Evolutionary conservation across 2,329 filamentous ascomycete genomes (phyloP), one percentile per base, ranked within the genome.

Genomic region (Pseudocercospora eumusae): DNA sequence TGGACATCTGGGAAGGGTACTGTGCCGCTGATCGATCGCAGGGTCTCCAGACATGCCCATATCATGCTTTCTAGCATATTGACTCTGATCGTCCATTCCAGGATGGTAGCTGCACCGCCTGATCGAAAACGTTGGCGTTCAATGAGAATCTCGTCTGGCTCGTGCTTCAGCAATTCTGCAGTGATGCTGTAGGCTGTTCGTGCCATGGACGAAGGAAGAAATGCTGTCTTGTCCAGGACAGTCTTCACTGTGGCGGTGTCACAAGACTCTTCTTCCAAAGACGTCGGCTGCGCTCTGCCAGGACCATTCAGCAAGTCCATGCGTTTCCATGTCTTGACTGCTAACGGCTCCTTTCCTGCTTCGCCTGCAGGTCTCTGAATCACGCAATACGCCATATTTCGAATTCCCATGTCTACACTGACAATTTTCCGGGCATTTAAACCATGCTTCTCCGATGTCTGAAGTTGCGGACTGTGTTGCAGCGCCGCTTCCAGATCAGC

Each of bases 341-440:
- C 64, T 36, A 74, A 25, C 23, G 62, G 28, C 3, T 56, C 44
- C 28, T 49, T 4, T 42, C 42, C 8, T 23, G 18, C 18, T 40
- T 44, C n/a, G 64, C n/a, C 18, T 57, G n/a, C 54, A 69, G 60
- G 27, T 56, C 18, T 42, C 52, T 53, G 59, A 42, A 75, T 27
- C 7, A 91, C 81, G 66, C 89, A 90, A 73, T 86, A 91, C 0
- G 90, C 91, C 3, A 96, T 79, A 73, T 96, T 96, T 47, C 86
- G 86, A 67, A 96, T 89, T 3, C 91, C 91, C 85, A 95, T 89
- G 74, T 96, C 91, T 64, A 96, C 88, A 72, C 90, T 93, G 33
- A 95, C 75, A 23, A 95, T 81, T 47, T 87, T 81, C 15, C 11
- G 31, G 68, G 79, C 15, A 15, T 40, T 40, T 62, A 60, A 53